Evolutionary conservation across 139 green algal species (phyloP), one percentile per base, ranked within the genome.

Genomic region (Desmodesmus armatus): DNA sequence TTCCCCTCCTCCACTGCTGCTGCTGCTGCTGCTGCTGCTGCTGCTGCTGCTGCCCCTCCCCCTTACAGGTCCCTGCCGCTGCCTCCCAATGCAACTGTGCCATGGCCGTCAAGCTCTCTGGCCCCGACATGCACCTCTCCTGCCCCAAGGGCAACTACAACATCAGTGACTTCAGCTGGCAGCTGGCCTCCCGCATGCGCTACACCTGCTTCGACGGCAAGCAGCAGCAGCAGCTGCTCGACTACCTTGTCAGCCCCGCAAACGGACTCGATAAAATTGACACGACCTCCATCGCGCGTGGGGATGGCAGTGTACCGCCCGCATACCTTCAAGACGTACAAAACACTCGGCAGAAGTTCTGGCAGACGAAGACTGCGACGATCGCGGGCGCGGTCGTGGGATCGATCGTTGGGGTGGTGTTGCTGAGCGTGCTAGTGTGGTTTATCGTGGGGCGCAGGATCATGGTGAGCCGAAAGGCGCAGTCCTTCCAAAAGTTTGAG

Each of bases 401-500:
- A 3, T 51, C 37, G 21, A 23, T 82, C 23, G 35, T 44, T 13
- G 75, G 75, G 13, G 23, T 31, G 6, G 39, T 35, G 33, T 31
- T 71, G 75, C 44, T 82, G 44, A 33, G 25, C 6, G 35, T 43
- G 25, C 0, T 69, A 6, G 75, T 9, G 9, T 82, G 55, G 53
- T 82, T 82, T 71, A 35, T 70, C 53, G 75, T 70, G 33, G 65
- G 66, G 27, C 51, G 33, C 29, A 11, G 47, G 29, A 17, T 80
- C 13, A 21, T 80, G 13, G 6, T 39, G 72, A 29, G 44, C 25
- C 17, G 9, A 9, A 80, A 80, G 44, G 72, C 72, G 66, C 72
- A 39, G 75, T n/a, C 75, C 6, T 82, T 82, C 53, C 47, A 19
- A 19, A 66, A 67, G 49, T 81, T 81, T 67, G 49, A 62, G 49